A percentile compares a stretch with the other conserved stretches of the same genome.
phyloP scores from a whole-genome alignment of 1,284 basidiomycete species.

The Heliocybe sulcata region DNA sequence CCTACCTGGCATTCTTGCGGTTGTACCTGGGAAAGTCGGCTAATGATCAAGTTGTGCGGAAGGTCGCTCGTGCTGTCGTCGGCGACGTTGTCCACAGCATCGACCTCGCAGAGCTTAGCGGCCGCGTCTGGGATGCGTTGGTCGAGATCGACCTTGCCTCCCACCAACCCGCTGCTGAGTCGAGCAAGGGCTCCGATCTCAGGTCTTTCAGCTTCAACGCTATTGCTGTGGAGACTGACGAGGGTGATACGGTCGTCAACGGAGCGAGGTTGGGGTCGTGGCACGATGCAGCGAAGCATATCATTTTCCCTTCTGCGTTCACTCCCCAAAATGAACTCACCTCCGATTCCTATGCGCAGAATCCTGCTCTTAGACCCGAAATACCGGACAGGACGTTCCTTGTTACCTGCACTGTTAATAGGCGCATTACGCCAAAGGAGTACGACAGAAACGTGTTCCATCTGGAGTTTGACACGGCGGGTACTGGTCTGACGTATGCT shows the following conservation, averaged over 20 bases:
- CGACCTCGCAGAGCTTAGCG: conserved; percentile 37
- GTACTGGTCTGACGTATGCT: conserved; percentile 91
- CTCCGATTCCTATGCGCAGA: conserved; percentile 40
- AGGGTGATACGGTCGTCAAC: conserved; percentile 48
- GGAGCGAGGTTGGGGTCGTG: conserved; percentile 64
- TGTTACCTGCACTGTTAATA: conserved; percentile 91
- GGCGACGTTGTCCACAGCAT: conserved; percentile 35
- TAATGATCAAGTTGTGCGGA: conserved; percentile 41
- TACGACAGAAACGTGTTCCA: conserved; percentile 99
- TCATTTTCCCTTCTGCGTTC: conserved; percentile 84
- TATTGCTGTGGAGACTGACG: conserved; percentile 50
- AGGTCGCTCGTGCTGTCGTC: conserved; percentile 37
- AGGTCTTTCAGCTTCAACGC: conserved; percentile 66
- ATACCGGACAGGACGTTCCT: conserved; percentile 88
- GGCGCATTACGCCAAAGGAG: conserved; percentile 87
- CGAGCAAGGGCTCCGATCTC: conserved; percentile 26
- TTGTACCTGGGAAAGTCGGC: conserved; percentile 64
- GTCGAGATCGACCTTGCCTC: conserved; percentile 38
- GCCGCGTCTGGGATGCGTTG: conserved; percentile 51
- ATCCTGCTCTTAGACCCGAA: conserved; percentile 80
- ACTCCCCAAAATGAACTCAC: conserved; percentile 35
- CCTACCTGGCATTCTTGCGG: conserved; percentile 61
- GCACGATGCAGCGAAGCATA: conserved; percentile 86
- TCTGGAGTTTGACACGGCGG: conserved; percentile 89
- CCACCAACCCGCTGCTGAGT: conserved; percentile 13